Conservation (phyloP, 495 filamentous ascomycete genomes). For the Podospora pseudoanserina region DNA sequence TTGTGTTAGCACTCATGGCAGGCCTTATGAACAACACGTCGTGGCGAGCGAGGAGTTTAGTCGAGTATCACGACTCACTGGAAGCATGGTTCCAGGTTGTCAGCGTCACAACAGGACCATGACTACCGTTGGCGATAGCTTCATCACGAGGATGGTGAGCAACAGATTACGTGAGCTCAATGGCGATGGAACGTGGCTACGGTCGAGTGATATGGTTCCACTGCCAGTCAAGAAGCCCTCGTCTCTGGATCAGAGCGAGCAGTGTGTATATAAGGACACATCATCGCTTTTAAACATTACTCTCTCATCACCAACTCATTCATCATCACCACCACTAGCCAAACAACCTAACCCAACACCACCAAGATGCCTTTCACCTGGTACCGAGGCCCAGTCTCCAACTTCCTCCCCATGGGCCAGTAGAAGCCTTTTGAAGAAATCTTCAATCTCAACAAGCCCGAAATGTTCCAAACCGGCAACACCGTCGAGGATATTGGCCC, state of each 20-base stretch:
- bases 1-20: background rate
- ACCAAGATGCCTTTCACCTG: conserved; percentile 15
- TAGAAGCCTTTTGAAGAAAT: conserved; percentile 40
- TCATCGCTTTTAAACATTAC: no score
- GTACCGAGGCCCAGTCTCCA: conserved; percentile 35
- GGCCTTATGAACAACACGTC: no score
- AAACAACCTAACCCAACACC: background rate
- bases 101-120: background rate
- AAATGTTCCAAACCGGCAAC: conserved; percentile 34
- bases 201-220: no score
- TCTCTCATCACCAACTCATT: background rate
- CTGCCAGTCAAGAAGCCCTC: no score
- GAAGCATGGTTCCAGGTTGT: background rate
- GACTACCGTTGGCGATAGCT: background rate
- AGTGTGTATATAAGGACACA: no score
- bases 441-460: conserved; percentile 37
- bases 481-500: conserved; percentile 35
- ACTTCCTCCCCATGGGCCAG: conserved; percentile 33
- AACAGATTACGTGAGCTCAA: background rate
- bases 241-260: no score
- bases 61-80: background rate
- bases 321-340: background rate
- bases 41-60: no score
- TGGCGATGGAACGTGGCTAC: no score
- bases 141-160: background rate